Percentiles rank a stretch among this genome's conserved stretches.
phyloP scores from a whole-genome alignment of 1,284 basidiomycete genomes.

The Cutaneotrichosporon mucoides region DNA sequence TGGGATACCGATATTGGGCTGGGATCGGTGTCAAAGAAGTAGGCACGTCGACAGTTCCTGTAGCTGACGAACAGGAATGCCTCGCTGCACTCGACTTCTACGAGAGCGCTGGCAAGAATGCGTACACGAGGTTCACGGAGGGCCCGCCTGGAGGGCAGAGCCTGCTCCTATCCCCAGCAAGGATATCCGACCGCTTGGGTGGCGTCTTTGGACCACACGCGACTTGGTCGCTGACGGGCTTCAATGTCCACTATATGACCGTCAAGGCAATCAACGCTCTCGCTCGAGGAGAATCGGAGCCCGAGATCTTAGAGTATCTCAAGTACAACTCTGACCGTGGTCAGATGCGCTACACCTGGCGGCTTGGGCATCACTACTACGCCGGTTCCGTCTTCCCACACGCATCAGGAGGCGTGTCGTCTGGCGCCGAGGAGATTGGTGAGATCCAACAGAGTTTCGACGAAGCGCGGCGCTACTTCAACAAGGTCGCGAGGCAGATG shows the following conservation, averaged over 20 bases:
- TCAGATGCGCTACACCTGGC: constrained; percentile 76
- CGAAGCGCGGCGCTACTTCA: constrained; percentile 74
- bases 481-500: constrained; percentile 68
- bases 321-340: constrained; percentile 90
- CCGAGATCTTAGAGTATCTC: constrained; percentile 87
- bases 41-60: not conserved
- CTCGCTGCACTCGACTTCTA: constrained; percentile 78
- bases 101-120: constrained; percentile 77
- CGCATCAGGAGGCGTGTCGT: constrained; percentile 63
- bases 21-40: constrained; percentile 82
- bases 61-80: constrained; percentile 56
- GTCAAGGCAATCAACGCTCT: constrained; percentile 77
- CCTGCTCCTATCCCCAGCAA: constrained; percentile 73
- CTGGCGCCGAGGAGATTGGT: constrained; percentile 83
- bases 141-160: constrained; percentile 90
- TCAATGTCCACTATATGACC: constrained; percentile 64
- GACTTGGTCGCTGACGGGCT: constrained; percentile 59
- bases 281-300: constrained; percentile 83
- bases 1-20: constrained; percentile 92
- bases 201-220: constrained; percentile 92
- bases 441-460: constrained; percentile 69
- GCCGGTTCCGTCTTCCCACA: constrained; percentile 73
- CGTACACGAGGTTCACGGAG: constrained; percentile 66
- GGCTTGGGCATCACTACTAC: constrained; percentile 88
- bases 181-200: constrained; percentile 83